These are phyloP conservation scores for Azolla pinnata DNA, from an alignment of 75 land plant genomes.

Conservation along the genomic window DNA sequence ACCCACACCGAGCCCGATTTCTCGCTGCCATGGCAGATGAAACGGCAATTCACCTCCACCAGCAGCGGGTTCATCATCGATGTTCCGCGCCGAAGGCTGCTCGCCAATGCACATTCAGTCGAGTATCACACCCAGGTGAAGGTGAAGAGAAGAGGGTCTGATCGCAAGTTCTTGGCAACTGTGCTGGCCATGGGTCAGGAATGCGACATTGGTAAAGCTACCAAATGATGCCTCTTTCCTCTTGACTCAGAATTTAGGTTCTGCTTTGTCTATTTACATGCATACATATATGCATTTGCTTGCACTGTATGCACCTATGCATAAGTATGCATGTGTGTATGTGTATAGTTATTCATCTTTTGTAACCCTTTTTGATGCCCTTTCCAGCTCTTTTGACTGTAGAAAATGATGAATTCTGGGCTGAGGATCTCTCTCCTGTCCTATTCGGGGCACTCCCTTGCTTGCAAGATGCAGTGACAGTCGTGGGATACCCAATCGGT, in stretches of 20 bases:
- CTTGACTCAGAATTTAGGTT: background rate
- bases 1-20: conserved; percentile 95
- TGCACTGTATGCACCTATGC: background rate
- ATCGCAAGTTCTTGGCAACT: conserved; percentile 80
- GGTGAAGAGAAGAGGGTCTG: conserved; percentile 83
- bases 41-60: conserved; percentile 80
- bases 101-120: conserved; percentile 94
- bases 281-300: background rate
- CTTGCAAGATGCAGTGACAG: conserved; percentile 92
- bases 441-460: conserved; percentile 83
- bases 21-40: conserved; percentile 92
- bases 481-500: conserved; percentile 94
- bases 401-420: conserved; percentile 86
- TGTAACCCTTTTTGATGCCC: background rate
- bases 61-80: conserved; percentile 84
- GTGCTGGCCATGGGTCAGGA: conserved; percentile 90
- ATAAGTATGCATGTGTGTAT: background rate
- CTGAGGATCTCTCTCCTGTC: conserved; percentile 55
- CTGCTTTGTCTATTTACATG: background rate
- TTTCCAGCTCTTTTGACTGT: conserved; percentile 80
- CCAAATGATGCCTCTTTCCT: background rate
- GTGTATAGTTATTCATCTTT: background rate
- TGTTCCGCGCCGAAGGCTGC: conserved; percentile 64
- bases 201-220: conserved; percentile 72
- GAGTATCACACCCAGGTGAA: conserved; percentile 92